phyloP scores from a whole-genome alignment of 805 yeast species.

The Schwanniomyces pseudopolymorphus region DNA sequence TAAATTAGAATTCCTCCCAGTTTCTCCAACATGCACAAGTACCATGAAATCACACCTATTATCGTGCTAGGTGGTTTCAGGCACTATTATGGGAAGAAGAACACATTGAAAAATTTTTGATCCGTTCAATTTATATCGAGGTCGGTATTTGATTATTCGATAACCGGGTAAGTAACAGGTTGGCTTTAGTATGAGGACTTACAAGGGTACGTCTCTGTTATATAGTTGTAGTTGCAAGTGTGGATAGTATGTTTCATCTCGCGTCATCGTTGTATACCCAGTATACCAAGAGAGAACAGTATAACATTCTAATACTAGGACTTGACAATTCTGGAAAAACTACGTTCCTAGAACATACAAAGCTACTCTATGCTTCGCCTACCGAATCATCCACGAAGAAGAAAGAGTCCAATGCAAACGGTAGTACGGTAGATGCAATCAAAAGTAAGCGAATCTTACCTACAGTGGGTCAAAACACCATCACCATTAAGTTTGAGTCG shows the following conservation, averaged over 20 bases:
- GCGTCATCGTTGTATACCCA: constrained; percentile 46
- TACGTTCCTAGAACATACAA: constrained; percentile 38
- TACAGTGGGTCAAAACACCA: constrained; percentile 90
- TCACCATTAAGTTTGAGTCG: constrained; percentile 39
- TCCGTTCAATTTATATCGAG: background rate
- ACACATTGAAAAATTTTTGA: background rate
- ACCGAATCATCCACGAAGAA: constrained; percentile 13
- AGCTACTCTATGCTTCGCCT: constrained; percentile 35
- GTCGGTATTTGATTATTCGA: background rate
- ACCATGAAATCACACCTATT: background rate
- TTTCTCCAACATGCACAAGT: background rate
- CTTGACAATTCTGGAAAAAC: constrained; percentile 97
- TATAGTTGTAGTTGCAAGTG: background rate
- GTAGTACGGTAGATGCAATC: constrained; percentile 21
- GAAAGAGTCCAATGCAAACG: constrained; percentile 5
- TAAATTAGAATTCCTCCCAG: background rate
- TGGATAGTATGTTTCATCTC: constrained; percentile 37
- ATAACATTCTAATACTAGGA: constrained; percentile 69
- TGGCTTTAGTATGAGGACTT: background rate
- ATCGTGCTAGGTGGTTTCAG: too few relatives aligned
- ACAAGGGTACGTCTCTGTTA: background rate
- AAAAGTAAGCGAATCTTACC: constrained; percentile 70
- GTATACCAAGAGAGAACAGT: constrained; percentile 46
- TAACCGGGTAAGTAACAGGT: background rate
- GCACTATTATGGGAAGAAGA: too few relatives aligned